Base-by-base conservation (phyloP, 2,329 filamentous ascomycete genomes). In the Diaporthe vexans region DNA sequence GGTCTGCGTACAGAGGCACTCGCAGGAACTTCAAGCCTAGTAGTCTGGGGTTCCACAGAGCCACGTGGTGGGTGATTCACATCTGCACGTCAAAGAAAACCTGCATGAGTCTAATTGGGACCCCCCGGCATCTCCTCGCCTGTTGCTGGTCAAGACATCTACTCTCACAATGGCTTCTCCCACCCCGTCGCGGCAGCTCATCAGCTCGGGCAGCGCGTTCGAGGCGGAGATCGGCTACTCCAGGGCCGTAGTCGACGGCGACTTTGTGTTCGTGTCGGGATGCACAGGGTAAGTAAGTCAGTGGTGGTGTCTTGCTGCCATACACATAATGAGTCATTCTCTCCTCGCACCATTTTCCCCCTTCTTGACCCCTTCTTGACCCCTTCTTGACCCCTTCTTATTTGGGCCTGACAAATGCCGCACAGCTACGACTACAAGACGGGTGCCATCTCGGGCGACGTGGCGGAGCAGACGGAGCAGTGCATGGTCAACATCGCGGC, bases 171-270 rank as follows among this genome's bases (percentile, higher is more conserved):
- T 72, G 70, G n/a, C 70, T 15, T 40, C 46, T 35, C 19, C 70
- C 6, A 40, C 57, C 46, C 43, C 75, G 1, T 21, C 73, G 9
- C 77, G 78, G 37, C 78, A 67, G 54, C 77, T 80, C 77, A 86
- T 89, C 77, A 85, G 83, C 77, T 88, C 87, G 29, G 86, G 85
- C 68, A 90, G 88, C 7, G 79, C 82, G 54, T 90, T 90, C 76
- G 88, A 90, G 79, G 81, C 82, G 35, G 82, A 87, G 75, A 90
- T 90, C 71, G 88, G 86, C 67, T 90, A 90, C 79, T 89, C 88
- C 40, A 84, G 88, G 65, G 88, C 88, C 48, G 87, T 90, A 4
- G 83, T 88, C 24, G 74, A 74, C 1, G 88, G 86, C 15, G 86
- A 87, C 68, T 87, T 86, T 83, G 80, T 90, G 15, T 86, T 89